Conservation (phyloP, 1,139 yeast species). For the Lodderomyces jiufengensis region DNA sequence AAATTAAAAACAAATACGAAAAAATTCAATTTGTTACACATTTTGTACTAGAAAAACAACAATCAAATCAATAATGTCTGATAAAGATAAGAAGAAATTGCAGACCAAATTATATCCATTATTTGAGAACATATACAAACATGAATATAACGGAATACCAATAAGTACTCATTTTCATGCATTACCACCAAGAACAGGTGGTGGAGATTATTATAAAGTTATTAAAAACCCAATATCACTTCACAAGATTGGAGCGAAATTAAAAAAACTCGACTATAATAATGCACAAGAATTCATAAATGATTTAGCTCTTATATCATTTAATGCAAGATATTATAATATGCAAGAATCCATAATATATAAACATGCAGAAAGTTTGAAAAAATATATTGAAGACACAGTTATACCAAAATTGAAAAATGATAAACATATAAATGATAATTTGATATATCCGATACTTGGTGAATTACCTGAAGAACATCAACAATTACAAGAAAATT, state of each 20-base stretch:
- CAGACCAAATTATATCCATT: conserved; percentile 36
- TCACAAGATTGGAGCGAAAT: conserved; percentile 37
- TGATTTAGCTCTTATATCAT: conserved; percentile 78
- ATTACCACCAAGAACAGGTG: conserved; percentile 47
- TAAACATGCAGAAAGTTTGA: conserved; percentile 68
- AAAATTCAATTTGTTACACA: too few species aligned
- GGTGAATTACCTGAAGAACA: conserved; percentile 67
- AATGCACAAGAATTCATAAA: conserved; percentile 65
- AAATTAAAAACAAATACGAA: too few species aligned
- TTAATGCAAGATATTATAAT: conserved; percentile 88
- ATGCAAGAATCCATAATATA: conserved; percentile 65
- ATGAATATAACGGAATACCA: conserved; percentile 43
- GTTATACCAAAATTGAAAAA: conserved; percentile 52
- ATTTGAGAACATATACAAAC: conserved; percentile 40
- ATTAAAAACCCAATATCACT: conserved; percentile 42
- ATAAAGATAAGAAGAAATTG: conserved; percentile 41
- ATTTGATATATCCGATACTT: conserved; percentile 60
- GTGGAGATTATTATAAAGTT: conserved; percentile 45
- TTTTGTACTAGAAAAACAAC: neutral
- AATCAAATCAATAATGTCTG: conserved; percentile 19
- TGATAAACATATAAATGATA: conserved; percentile 39
- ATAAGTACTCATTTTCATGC: conserved; percentile 49
- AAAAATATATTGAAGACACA: conserved; percentile 51
- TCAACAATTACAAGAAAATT: conserved; percentile 1
- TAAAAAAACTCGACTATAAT: conserved; percentile 51